These are phyloP conservation scores for Cyclaneusma minus DNA, from an alignment of 2,329 filamentous ascomycete species.

Conservation along the genomic window DNA sequence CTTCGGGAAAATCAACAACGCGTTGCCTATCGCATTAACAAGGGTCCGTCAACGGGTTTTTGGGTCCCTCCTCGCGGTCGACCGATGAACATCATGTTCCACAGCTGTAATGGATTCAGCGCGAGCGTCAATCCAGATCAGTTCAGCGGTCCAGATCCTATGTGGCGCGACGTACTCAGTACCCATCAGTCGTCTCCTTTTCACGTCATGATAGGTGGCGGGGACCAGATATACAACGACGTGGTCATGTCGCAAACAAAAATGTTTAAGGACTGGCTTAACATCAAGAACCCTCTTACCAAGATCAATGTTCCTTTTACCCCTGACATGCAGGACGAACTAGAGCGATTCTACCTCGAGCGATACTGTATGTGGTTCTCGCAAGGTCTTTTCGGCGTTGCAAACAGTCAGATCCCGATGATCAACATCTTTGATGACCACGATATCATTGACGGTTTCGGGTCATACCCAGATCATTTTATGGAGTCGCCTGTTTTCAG, in stretches of 20 bases:
- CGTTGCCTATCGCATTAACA: slow-evolving; percentile 90
- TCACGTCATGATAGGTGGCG: slow-evolving; percentile 95
- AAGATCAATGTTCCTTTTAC: slow-evolving; percentile 72
- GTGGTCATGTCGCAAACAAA: slow-evolving; percentile 58
- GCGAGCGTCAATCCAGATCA: slow-evolving; percentile 59
- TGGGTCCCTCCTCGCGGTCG: slow-evolving; percentile 80
- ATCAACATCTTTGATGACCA: slow-evolving; percentile 97
- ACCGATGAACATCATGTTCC: slow-evolving; percentile 97
- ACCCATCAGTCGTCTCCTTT: slow-evolving; percentile 83
- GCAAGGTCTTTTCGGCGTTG: slow-evolving; percentile 84
- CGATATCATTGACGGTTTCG: slow-evolving; percentile 81
- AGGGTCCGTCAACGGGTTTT: slow-evolving; percentile 75
- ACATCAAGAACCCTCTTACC: slow-evolving; percentile 61
- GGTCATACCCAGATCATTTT: slow-evolving; percentile 81
- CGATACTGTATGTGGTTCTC: slow-evolving; percentile 93
- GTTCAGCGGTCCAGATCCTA: slow-evolving; percentile 82
- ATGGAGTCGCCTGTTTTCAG: slow-evolving; percentile 85
- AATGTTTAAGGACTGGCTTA: slow-evolving; percentile 72
- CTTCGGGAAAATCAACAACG: slow-evolving; percentile 63
- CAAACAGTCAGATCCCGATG: slow-evolving; percentile 91
- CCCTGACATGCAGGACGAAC: slow-evolving; percentile 67
- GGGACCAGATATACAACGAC: slow-evolving; percentile 96
- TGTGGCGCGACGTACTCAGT: slow-evolving; percentile 94
- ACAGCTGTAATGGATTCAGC: slow-evolving; percentile 95
- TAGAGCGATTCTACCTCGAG: slow-evolving; percentile 79